A percentile compares a stretch with the other conserved stretches of the same genome.
Evolutionary conservation across 257 asterid species (phyloP).

Genomic region (Solanum bulbocastanum): DNA sequence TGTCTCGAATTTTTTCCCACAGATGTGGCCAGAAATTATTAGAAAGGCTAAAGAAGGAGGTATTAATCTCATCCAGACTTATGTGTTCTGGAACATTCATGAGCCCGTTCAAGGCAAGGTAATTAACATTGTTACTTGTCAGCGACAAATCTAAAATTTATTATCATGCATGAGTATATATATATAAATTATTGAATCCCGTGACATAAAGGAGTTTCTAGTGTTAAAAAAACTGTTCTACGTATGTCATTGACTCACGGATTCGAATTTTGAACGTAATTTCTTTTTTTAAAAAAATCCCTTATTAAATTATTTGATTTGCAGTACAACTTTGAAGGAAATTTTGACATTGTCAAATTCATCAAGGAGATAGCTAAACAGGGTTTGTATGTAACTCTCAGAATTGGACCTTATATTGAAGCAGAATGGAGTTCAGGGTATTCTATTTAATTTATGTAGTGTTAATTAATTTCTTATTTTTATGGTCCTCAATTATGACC

Average conservation of each 20-base stretch:
- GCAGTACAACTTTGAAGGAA: slow-evolving; percentile 67
- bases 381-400: slow-evolving; percentile 76
- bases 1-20: neutral
- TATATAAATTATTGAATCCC: neutral
- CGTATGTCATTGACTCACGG: too few relatives aligned
- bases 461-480: neutral
- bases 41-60: slow-evolving; percentile 65
- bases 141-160: neutral
- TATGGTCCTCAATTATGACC: neutral
- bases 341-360: slow-evolving; percentile 56
- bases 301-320: neutral
- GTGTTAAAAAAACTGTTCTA: too few relatives aligned
- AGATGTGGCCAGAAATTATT: slow-evolving; percentile 86
- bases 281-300: too few relatives aligned
- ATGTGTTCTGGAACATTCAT: slow-evolving; percentile 85
- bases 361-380: slow-evolving; percentile 44
- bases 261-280: too few relatives aligned
- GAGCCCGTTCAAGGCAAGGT: slow-evolving; percentile 85
- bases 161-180: too few relatives aligned
- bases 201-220: too few relatives aligned
- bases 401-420: slow-evolving; percentile 90
- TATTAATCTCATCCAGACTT: slow-evolving; percentile 65
- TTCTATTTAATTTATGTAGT: neutral
- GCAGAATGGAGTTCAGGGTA: slow-evolving; percentile 97
- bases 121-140: neutral